phyloP scores from a whole-genome alignment of 2,329 filamentous ascomycete species.

The Curvularia sp. region DNA sequence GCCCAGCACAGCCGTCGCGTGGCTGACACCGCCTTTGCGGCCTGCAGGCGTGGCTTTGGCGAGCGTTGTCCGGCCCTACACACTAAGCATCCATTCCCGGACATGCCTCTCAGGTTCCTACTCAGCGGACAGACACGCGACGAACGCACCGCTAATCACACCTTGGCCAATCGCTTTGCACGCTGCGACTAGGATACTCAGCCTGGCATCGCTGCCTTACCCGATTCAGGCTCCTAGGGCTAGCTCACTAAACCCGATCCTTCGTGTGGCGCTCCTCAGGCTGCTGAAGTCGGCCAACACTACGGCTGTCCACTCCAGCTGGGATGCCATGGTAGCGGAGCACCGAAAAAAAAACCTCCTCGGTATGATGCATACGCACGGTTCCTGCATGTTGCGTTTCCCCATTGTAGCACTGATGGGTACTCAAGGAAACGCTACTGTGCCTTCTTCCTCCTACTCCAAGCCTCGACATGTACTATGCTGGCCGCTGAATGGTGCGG shows the following conservation, averaged over 20 bases:
- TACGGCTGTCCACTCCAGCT: slow-evolving; percentile 43
- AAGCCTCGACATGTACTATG: slow-evolving; percentile 36
- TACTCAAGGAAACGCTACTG: slow-evolving; percentile 37
- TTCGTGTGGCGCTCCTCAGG: slow-evolving; percentile 36
- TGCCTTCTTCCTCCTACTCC: slow-evolving; percentile 35
- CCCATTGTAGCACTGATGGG: slow-evolving; percentile 24
- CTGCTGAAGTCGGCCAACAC: slow-evolving; percentile 44
- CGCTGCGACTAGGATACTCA: slow-evolving; percentile 29
- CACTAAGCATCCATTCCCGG: slow-evolving; percentile 32
- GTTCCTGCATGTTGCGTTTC: slow-evolving; percentile 32
- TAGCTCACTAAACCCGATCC: slow-evolving; percentile 29
- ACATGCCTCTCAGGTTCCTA: slow-evolving; percentile 33
- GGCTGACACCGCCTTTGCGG: slow-evolving; percentile 40
- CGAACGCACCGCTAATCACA: slow-evolving; percentile 46
- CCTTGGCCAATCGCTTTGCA: slow-evolving; percentile 35
- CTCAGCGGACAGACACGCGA: slow-evolving; percentile 44
- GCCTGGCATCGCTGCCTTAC: slow-evolving; percentile 34
- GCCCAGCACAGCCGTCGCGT: slow-evolving; percentile 48
- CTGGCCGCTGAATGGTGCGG: slow-evolving; percentile 46
- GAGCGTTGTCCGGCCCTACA: slow-evolving; percentile 33
- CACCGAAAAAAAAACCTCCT: slow-evolving; percentile 35
- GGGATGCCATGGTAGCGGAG: slow-evolving; percentile 33
- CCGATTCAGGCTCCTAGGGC: slow-evolving; percentile 31
- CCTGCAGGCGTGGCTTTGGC: slow-evolving; percentile 30
- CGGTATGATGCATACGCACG: slow-evolving; percentile 29